phyloP scores from a whole-genome alignment of 2,329 filamentous ascomycete genomes.

The Exophiala sp. region DNA sequence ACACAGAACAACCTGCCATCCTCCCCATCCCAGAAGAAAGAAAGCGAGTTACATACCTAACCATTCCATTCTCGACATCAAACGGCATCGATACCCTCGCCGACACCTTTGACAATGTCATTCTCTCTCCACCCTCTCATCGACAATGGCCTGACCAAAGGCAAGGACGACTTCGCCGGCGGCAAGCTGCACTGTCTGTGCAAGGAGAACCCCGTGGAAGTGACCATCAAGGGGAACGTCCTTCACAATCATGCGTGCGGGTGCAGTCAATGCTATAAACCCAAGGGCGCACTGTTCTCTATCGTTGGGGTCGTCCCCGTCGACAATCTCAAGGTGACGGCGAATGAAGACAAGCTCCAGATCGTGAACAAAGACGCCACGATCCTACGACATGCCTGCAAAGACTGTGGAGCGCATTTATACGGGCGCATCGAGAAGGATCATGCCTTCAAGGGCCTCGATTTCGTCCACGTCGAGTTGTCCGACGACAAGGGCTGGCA shows the following conservation, averaged over 20 bases:
- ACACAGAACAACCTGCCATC: too few relatives aligned
- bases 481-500: slow-evolving; percentile 60
- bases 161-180: slow-evolving; percentile 50
- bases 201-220: slow-evolving; percentile 49
- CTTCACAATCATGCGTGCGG: slow-evolving; percentile 65
- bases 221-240: slow-evolving; percentile 54
- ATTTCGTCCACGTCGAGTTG: slow-evolving; percentile 62
- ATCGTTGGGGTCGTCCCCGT: slow-evolving; percentile 57
- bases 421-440: slow-evolving; percentile 60
- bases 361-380: slow-evolving; percentile 52
- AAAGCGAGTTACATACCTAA: too few relatives aligned
- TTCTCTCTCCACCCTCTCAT: slow-evolving; percentile 56
- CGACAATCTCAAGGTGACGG: slow-evolving; percentile 51
- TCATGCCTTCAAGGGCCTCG: slow-evolving; percentile 62
- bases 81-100: neutral
- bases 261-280: slow-evolving; percentile 69
- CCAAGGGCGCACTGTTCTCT: slow-evolving; percentile 57
- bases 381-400: slow-evolving; percentile 58
- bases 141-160: slow-evolving; percentile 57
- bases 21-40: too few relatives aligned
- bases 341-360: slow-evolving; percentile 53
- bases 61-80: neutral
- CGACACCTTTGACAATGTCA: slow-evolving; percentile 25
- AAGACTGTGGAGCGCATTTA: slow-evolving; percentile 55
- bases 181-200: slow-evolving; percentile 60